phyloP scores from a whole-genome alignment of 2,329 filamentous ascomycete genomes.

The Westerdykella aurantiaca region DNA sequence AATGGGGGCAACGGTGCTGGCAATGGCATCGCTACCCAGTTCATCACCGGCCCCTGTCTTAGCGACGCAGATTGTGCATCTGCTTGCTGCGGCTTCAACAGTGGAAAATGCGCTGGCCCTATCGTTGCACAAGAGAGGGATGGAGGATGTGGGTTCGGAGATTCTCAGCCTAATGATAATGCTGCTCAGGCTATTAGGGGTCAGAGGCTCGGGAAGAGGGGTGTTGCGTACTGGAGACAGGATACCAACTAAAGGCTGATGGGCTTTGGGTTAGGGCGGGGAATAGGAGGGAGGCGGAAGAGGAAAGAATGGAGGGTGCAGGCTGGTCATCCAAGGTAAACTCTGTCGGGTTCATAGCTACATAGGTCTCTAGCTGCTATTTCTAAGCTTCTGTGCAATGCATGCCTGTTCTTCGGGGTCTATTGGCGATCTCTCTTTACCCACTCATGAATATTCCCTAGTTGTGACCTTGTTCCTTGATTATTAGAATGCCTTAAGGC shows the following conservation, averaged over 20 bases:
- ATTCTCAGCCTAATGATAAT: conserved; percentile 30
- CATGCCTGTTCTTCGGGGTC: no score
- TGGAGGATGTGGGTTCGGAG: conserved; percentile 35
- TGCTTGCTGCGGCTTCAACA: conserved; percentile 24
- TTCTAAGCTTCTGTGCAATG: no score
- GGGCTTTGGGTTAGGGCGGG: not conserved
- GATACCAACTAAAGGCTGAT: not conserved
- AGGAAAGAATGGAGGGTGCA: not conserved
- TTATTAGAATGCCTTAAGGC: no score
- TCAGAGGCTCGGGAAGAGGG: conserved; percentile 16
- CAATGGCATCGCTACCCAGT: conserved; percentile 17
- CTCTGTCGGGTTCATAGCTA: no score
- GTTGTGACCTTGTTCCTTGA: no score
- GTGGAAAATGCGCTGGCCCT: conserved; percentile 28
- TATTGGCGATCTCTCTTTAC: no score
- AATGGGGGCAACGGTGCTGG: not conserved
- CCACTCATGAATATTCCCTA: no score
- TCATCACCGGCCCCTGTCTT: conserved; percentile 25
- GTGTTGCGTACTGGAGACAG: conserved; percentile 12
- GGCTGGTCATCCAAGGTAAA: no score
- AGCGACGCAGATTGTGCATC: conserved; percentile 25
- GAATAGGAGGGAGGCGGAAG: not conserved
- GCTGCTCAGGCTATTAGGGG: conserved; percentile 21
- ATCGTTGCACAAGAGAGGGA: conserved; percentile 32
- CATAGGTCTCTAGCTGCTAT: no score